Conservation (phyloP, 345 rosid species). For the Syzygium oleosum region DNA sequence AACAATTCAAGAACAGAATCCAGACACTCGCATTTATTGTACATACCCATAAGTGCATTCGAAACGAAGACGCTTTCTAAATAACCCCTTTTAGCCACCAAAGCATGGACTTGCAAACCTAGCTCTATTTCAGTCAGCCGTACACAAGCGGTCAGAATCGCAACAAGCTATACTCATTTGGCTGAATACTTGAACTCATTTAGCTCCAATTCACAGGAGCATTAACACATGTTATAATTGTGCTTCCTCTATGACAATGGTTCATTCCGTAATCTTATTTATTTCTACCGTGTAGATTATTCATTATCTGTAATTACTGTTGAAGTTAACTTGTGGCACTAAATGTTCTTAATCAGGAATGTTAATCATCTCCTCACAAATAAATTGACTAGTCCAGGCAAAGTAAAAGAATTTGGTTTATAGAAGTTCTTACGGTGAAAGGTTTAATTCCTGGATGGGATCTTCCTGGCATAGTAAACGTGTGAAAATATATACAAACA, state of each 20-base stretch:
- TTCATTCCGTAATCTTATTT: not conserved
- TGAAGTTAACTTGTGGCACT: not conserved
- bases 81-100: slow-evolving; percentile 27
- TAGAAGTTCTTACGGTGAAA: not conserved
- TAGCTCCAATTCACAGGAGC: too few relatives aligned
- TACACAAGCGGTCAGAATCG: slow-evolving; percentile 41
- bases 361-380: not conserved
- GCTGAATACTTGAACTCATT: slow-evolving; percentile 27
- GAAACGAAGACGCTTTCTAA: slow-evolving; percentile 36
- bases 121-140: slow-evolving; percentile 26
- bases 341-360: not conserved
- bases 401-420: not conserved
- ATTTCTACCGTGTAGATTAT: not conserved
- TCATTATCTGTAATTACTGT: not conserved
- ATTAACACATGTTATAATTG: not conserved
- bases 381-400: not conserved
- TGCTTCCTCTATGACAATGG: not conserved
- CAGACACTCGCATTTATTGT: slow-evolving; percentile 24
- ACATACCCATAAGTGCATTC: slow-evolving; percentile 65
- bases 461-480: not conserved
- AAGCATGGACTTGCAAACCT: slow-evolving; percentile 46
- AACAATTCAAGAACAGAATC: slow-evolving; percentile 38
- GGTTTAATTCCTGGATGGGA: not conserved
- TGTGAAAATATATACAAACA: not conserved
- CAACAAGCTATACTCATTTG: slow-evolving; percentile 42